Conservation (phyloP, 331 rosid species). For the Rosa hybrid region DNA sequence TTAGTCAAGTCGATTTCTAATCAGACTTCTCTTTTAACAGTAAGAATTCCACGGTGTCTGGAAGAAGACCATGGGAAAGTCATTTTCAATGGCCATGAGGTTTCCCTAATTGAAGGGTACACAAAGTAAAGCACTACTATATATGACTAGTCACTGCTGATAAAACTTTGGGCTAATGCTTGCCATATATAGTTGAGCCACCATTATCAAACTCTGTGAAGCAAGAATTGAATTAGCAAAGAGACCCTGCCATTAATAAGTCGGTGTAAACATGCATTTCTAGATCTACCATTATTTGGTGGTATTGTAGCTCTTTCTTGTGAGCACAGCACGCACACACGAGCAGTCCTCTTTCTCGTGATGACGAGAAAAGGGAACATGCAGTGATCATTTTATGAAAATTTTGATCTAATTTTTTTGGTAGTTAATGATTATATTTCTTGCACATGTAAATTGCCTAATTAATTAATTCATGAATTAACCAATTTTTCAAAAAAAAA, state of each 20-base stretch:
- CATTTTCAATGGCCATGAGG: not conserved
- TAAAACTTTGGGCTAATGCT: not conserved
- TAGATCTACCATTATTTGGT: not conserved
- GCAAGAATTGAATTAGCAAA: not conserved
- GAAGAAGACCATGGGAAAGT: not conserved
- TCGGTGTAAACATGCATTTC: not conserved
- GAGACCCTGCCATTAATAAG: not conserved
- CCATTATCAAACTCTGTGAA: not conserved
- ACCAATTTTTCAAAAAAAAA: too few relatives aligned
- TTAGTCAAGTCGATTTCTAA: not conserved
- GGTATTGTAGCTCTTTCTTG: slow-evolving; percentile 2
- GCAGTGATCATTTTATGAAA: not conserved
- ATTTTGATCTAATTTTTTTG: not conserved
- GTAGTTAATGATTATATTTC: not conserved
- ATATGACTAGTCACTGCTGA: not conserved
- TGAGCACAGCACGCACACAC: not conserved
- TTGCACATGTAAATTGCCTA: not conserved
- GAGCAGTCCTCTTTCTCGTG: not conserved
- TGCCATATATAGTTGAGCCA: not conserved
- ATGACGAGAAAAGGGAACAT: not conserved
- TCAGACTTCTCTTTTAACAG: not conserved
- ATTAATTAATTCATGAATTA: too few relatives aligned
- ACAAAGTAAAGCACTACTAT: not conserved
- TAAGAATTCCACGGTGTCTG: not conserved
- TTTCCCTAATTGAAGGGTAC: not conserved